These are phyloP conservation scores for Hypoxylon rickii DNA, from an alignment of 495 filamentous ascomycete species.

Conservation along the genomic window DNA sequence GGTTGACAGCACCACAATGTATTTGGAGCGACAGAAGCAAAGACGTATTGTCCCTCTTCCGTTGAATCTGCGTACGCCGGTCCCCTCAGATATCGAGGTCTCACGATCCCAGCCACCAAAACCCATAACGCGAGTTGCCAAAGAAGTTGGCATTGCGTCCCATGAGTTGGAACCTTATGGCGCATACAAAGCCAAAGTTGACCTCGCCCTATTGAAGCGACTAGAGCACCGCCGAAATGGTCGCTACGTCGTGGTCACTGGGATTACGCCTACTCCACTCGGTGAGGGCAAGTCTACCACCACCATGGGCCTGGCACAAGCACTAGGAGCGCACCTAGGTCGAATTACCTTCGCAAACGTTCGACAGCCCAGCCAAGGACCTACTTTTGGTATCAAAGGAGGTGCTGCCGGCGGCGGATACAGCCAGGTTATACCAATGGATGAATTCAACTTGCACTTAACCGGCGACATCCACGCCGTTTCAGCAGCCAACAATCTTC, in stretches of 20 bases:
- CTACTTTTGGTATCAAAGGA: slow-evolving; percentile 98
- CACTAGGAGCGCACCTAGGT: slow-evolving; percentile 86
- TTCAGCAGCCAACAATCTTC: slow-evolving; percentile 94
- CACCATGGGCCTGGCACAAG: slow-evolving; percentile 94
- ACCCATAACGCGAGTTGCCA: slow-evolving; percentile 78
- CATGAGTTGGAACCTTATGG: slow-evolving; percentile 94
- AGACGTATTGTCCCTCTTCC: slow-evolving; percentile 78
- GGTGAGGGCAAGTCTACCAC: slow-evolving; percentile 99
- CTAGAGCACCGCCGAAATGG: slow-evolving; percentile 86
- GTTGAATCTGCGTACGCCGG: slow-evolving; percentile 71
- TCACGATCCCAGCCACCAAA: slow-evolving; percentile 90
- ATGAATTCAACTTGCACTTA: slow-evolving; percentile 97
- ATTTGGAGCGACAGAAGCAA: slow-evolving; percentile 80
- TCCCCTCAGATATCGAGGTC: slow-evolving; percentile 92
- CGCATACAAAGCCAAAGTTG: slow-evolving; percentile 92
- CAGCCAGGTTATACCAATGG: slow-evolving; percentile 99
- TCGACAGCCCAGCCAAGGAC: slow-evolving; percentile 93
- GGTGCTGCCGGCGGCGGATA: slow-evolving; percentile 96
- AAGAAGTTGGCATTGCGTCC: slow-evolving; percentile 82
- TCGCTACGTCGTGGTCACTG: slow-evolving; percentile 87
- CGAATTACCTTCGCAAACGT: slow-evolving; percentile 94
- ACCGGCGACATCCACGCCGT: slow-evolving; percentile 98
- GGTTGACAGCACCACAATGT: slow-evolving; percentile 76
- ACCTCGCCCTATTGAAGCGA: slow-evolving; percentile 77
- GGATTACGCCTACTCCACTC: slow-evolving; percentile 96